A percentile compares a stretch with the other conserved stretches of the same genome.
Evolutionary conservation across 1,284 basidiomycete species (phyloP).

Genomic region (Ceratobasidium theobromae): DNA sequence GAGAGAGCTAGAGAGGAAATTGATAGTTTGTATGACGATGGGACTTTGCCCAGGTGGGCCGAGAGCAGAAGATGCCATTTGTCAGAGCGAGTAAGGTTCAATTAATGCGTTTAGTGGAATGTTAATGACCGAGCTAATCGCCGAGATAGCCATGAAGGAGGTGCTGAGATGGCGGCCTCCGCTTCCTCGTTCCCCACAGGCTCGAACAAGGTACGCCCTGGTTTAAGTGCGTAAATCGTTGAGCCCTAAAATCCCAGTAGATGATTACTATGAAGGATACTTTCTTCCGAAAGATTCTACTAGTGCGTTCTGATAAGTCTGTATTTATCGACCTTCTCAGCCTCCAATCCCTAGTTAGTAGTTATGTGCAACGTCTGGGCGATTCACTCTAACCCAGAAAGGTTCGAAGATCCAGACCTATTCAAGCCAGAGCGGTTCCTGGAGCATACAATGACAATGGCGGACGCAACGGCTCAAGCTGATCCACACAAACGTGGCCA

Average conservation of each 20-base stretch:
- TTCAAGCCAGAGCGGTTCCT: slow-evolving; percentile 94
- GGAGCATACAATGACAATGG: slow-evolving; percentile 51
- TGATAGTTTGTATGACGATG: not conserved
- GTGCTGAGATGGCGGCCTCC: slow-evolving; percentile 10
- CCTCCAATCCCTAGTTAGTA: not conserved
- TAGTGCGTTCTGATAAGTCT: not conserved
- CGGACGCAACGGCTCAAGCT: slow-evolving; percentile 7
- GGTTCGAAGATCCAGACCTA: slow-evolving; percentile 85
- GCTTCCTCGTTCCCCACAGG: slow-evolving; percentile 1
- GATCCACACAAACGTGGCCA: slow-evolving; percentile 12
- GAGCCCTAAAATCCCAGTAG: not conserved
- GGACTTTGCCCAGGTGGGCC: not conserved
- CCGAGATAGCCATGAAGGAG: slow-evolving; percentile 23
- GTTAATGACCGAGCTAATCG: not conserved
- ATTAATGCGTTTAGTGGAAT: not conserved
- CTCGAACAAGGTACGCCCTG: slow-evolving; percentile 10
- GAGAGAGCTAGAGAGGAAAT: not conserved
- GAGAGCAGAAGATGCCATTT: not conserved
- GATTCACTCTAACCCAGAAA: slow-evolving; percentile 54
- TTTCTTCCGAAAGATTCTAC: slow-evolving; percentile 21
- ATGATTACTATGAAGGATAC: slow-evolving; percentile 18
- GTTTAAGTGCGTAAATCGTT: not conserved
- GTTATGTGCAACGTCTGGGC: not conserved
- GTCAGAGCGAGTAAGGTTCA: not conserved
- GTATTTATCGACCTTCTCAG: not conserved